Percentiles rank a stretch among this genome's conserved stretches.
Conservation (phyloP, 1,139 yeast species). For the Pichia sp. region DNA sequence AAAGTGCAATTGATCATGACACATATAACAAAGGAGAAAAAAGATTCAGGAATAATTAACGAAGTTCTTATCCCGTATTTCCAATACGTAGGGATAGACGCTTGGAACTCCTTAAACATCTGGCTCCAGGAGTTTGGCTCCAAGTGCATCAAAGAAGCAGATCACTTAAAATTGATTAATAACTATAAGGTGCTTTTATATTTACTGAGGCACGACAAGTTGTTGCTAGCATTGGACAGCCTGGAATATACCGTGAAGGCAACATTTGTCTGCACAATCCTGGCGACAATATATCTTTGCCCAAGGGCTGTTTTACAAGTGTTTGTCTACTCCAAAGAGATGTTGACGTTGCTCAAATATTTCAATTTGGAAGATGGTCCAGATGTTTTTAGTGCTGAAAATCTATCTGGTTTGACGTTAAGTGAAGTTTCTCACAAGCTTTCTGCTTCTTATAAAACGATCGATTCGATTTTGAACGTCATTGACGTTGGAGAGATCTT, state of each 20-base stretch:
- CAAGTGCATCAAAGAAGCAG: conserved; percentile 6
- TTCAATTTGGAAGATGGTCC: conserved; percentile 11
- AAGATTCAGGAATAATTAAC: conserved; percentile 12
- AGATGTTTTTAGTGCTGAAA: neutral
- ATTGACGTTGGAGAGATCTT: conserved; percentile 41
- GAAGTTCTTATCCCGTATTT: conserved; percentile 23
- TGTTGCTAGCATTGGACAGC: conserved; percentile 14
- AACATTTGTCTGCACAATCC: conserved; percentile 20
- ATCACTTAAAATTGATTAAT: conserved; percentile 12
- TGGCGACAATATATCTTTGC: conserved; percentile 24
- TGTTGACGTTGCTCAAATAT: conserved; percentile 20
- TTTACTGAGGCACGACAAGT: conserved; percentile 22
- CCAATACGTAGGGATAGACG: conserved; percentile 13
- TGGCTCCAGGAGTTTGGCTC: conserved; percentile 23
- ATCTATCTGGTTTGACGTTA: neutral
- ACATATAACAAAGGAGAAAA: neutral
- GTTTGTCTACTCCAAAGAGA: conserved; percentile 27
- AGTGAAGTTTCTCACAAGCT: conserved; percentile 5
- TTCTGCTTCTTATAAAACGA: conserved; percentile 21
- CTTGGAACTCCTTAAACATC: conserved; percentile 21
- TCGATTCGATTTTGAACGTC: conserved; percentile 22
- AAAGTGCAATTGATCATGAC: conserved; percentile 20
- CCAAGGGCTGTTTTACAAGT: conserved; percentile 26
- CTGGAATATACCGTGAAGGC: neutral
- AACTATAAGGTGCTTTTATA: conserved; percentile 18